phyloP scores from a whole-genome alignment of 768 basidiomycete genomes.

The Lentinus brumalis region DNA sequence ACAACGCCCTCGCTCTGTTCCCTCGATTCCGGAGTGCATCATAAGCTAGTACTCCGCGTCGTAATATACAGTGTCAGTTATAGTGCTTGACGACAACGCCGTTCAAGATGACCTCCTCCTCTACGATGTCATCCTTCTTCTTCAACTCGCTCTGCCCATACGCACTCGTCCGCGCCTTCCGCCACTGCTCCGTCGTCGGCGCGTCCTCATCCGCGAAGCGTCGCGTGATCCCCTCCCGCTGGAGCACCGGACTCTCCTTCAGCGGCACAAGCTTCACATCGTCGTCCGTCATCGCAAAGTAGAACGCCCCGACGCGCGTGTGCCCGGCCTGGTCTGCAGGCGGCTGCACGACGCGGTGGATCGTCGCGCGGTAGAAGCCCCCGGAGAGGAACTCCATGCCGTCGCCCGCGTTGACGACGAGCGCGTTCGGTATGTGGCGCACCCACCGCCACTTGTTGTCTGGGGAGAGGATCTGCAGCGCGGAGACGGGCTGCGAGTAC shows the following conservation, averaged over 20 bases:
- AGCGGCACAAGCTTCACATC: slow-evolving; percentile 32
- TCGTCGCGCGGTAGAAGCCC: slow-evolving; percentile 38
- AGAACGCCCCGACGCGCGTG: slow-evolving; percentile 37
- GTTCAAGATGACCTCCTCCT: slow-evolving; percentile 33
- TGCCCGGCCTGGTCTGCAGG: slow-evolving; percentile 37
- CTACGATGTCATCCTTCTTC: slow-evolving; percentile 28
- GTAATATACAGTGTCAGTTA: slow-evolving; percentile 18
- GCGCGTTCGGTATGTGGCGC: slow-evolving; percentile 37
- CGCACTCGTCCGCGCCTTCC: slow-evolving; percentile 31
- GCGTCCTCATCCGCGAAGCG: slow-evolving; percentile 27
- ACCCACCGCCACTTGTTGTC: slow-evolving; percentile 42
- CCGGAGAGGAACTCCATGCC: slow-evolving; percentile 37
- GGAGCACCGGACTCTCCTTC: slow-evolving; percentile 34
- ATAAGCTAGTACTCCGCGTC: too few relatives aligned
- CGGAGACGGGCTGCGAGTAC: slow-evolving; percentile 41
- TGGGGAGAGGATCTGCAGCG: slow-evolving; percentile 37
- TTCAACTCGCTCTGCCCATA: slow-evolving; percentile 34
- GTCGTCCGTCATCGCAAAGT: slow-evolving; percentile 38
- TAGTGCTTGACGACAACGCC: slow-evolving; percentile 37
- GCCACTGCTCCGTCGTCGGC: slow-evolving; percentile 35
- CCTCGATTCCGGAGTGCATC: too few relatives aligned
- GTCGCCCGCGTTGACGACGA: slow-evolving; percentile 41
- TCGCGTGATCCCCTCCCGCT: slow-evolving; percentile 33
- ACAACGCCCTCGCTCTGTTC: too few relatives aligned
- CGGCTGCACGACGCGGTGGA: slow-evolving; percentile 42